These are phyloP conservation scores for Monascus purpureus DNA, from an alignment of 495 filamentous ascomycete genomes.

Conservation along the genomic window DNA sequence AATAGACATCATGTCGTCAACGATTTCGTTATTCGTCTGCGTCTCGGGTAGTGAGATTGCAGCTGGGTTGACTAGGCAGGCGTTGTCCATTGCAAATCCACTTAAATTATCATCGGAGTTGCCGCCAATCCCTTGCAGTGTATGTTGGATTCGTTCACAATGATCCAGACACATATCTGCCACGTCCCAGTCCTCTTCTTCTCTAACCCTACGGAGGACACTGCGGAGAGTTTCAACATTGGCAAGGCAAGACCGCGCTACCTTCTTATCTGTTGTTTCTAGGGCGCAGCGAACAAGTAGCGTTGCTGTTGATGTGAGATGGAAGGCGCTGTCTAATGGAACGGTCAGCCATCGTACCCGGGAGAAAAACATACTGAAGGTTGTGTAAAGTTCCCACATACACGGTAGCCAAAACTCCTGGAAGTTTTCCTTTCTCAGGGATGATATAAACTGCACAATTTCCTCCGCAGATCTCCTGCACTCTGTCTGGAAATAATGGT, in stretches of 20 bases:
- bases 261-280: constrained; percentile 27
- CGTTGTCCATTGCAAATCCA: constrained; percentile 1
- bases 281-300: constrained; percentile 34
- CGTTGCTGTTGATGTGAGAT: constrained; percentile 34
- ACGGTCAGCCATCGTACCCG: constrained; percentile 6
- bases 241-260: constrained; percentile 26
- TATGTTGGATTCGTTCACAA: constrained; percentile 32
- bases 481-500: constrained; percentile 36
- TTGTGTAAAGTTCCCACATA: constrained; percentile 7
- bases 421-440: constrained; percentile 28
- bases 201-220: constrained; percentile 33
- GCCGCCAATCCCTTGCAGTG: constrained; percentile 19
- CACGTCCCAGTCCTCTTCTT: constrained; percentile 41
- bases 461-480: constrained; percentile 35
- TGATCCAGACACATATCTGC: constrained; percentile 41
- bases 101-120: constrained; percentile 3
- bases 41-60: constrained; percentile 33
- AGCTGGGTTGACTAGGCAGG: constrained; percentile 27
- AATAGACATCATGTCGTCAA: constrained; percentile 39
- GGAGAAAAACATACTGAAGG: background rate
- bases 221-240: constrained; percentile 29
- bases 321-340: constrained; percentile 31
- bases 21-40: constrained; percentile 36
- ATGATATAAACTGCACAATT: constrained; percentile 38
- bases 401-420: constrained; percentile 37